phyloP scores from a whole-genome alignment of 331 rosid genomes.

The Stylosanthes scabra region DNA sequence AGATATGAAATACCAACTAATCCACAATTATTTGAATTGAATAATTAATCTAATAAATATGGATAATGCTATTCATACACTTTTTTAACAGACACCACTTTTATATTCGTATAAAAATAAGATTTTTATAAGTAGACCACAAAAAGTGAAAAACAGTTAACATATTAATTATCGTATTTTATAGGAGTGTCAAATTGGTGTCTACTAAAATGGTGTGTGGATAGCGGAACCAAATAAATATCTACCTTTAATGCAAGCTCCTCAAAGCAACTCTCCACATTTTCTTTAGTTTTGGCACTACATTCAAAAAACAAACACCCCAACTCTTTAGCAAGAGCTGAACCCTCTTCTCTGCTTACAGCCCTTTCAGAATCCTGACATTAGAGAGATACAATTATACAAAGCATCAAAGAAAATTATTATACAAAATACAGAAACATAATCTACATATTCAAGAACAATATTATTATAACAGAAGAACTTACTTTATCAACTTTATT shows the following conservation, averaged over 20 bases:
- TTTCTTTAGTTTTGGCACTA: slow-evolving; percentile 95
- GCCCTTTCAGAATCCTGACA: slow-evolving; percentile 83
- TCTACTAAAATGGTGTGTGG: no score
- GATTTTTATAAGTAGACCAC: no score
- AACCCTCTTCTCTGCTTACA: slow-evolving; percentile 93
- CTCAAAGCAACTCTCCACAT: slow-evolving; percentile 88
- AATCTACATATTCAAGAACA: neutral
- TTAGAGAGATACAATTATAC: neutral
- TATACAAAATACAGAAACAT: no score
- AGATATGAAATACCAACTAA: neutral
- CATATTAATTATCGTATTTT: no score
- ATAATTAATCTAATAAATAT: neutral
- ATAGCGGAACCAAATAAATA: no score
- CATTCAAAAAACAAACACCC: slow-evolving; percentile 91
- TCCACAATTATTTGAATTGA: neutral
- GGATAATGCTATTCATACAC: no score
- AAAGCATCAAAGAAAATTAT: neutral
- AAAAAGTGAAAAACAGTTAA: no score
- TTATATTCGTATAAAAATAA: no score
- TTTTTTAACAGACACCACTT: no score
- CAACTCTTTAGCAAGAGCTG: slow-evolving; percentile 79
- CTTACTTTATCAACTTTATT: slow-evolving; percentile 97
- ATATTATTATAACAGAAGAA: slow-evolving; percentile 31
- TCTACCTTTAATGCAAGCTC: slow-evolving; percentile 90
- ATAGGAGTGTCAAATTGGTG: no score